Conservation (phyloP, 73 alveolate genomes). For the Halteria grandinella region DNA sequence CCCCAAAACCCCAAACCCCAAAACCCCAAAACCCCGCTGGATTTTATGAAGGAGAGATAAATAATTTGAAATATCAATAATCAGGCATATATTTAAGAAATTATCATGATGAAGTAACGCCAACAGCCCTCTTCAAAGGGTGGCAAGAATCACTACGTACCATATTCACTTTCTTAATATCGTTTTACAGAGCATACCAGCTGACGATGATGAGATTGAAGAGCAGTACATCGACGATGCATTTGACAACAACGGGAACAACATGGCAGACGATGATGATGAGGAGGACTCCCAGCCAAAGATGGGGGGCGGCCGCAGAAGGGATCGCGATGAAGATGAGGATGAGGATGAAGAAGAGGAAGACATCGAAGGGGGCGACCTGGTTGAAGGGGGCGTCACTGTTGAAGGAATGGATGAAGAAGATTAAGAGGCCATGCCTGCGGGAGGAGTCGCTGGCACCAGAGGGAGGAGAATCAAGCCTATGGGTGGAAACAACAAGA, state of each 20-base stretch:
- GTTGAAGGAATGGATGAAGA: neutral
- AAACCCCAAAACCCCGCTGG: neutral
- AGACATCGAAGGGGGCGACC: neutral
- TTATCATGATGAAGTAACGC: no score
- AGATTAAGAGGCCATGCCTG: constrained; percentile 2
- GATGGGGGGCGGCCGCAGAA: neutral
- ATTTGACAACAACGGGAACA: neutral
- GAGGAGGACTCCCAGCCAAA: constrained; percentile 31
- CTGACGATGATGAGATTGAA: constrained; percentile 19
- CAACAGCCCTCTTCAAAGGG: neutral
- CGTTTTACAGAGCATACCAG: constrained; percentile 14
- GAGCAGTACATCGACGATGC: constrained; percentile 34
- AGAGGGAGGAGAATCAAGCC: constrained; percentile 40
- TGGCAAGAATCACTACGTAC: neutral
- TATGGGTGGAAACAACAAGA: no score
- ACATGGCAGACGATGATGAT: constrained; percentile 15
- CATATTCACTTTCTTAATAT: neutral
- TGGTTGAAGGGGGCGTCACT: neutral
- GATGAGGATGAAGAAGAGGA: neutral
- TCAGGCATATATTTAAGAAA: neutral
- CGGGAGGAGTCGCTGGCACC: neutral
- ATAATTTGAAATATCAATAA: no score
- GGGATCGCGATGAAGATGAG: neutral
- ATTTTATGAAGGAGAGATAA: no score
- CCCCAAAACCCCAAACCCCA: constrained; percentile 28